Conservation (phyloP, 2,329 filamentous ascomycete genomes). For the Fusarium buharicum region DNA sequence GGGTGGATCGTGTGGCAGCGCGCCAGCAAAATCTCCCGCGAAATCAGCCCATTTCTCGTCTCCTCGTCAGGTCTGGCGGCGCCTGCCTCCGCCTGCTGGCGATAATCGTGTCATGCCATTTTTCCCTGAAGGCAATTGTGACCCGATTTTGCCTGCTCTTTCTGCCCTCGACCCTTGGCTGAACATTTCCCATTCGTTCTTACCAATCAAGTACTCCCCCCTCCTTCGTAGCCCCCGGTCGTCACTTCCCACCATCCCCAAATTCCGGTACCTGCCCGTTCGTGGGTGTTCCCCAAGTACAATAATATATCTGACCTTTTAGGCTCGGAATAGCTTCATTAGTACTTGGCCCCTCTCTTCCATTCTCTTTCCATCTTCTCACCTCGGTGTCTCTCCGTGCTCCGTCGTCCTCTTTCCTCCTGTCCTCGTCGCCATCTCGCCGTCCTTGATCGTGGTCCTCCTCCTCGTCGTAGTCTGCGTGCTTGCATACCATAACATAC, state of each 20-base stretch:
- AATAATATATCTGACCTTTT: conserved; percentile 42
- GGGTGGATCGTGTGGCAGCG: conserved; percentile 40
- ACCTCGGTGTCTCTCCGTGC: conserved; percentile 25
- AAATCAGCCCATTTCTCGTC: conserved; percentile 53
- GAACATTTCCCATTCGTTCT: conserved; percentile 23
- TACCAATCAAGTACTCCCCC: conserved; percentile 14
- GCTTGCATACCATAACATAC: conserved; percentile 8
- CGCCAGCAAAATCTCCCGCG: conserved; percentile 46
- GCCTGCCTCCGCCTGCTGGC: conserved; percentile 47
- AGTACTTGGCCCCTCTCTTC: conserved; percentile 33
- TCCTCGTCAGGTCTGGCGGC: conserved; percentile 48
- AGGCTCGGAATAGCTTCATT: conserved; percentile 48
- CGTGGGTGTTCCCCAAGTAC: conserved; percentile 29
- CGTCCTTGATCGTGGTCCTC: conserved; percentile 20
- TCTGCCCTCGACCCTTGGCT: conserved; percentile 24
- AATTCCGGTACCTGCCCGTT: conserved; percentile 37
- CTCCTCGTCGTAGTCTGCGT: conserved; percentile 24
- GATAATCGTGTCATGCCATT: conserved; percentile 53
- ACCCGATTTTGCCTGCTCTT: conserved; percentile 37
- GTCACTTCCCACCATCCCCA: conserved; percentile 36
- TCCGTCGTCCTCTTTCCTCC: conserved; percentile 16
- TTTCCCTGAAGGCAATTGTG: conserved; percentile 44
- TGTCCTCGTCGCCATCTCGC: conserved; percentile 11
- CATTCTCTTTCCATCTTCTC: conserved; percentile 22
- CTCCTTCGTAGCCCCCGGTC: conserved; percentile 37